These are phyloP conservation scores for Rhynchospora pubera DNA, from an alignment of 176 grass and related monocot species.

Conservation along the genomic window DNA sequence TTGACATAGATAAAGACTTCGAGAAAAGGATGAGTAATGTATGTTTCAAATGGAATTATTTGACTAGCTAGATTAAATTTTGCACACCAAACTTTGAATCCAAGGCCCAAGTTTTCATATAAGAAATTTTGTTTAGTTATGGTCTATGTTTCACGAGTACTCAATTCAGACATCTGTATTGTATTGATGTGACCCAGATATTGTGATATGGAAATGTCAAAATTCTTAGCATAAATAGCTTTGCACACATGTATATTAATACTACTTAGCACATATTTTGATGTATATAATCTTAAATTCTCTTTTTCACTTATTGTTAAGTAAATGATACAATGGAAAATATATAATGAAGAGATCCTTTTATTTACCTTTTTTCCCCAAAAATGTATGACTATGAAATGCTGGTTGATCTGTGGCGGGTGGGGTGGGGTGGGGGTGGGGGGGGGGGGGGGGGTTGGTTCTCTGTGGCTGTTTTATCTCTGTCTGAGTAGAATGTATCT, in stretches of 20 bases:
- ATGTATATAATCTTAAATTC: background rate
- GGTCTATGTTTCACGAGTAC: background rate
- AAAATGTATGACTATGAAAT: background rate
- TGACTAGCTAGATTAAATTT: background rate
- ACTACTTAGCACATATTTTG: background rate
- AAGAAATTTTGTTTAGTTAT: background rate
- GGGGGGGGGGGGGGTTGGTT: no score
- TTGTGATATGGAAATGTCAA: no score
- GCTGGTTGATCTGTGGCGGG: no score
- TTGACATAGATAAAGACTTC: background rate
- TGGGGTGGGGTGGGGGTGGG: background rate
- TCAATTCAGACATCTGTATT: background rate
- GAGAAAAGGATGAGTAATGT: background rate
- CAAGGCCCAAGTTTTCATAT: background rate
- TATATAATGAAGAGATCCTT: background rate
- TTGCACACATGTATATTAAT: background rate
- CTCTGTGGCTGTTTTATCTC: background rate
- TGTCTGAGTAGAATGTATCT: background rate
- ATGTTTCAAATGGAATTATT: background rate
- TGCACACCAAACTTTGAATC: background rate
- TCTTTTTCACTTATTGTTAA: background rate
- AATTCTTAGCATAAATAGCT: background rate
- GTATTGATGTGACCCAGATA: background rate
- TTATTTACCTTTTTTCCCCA: background rate
- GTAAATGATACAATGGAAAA: background rate